A percentile compares a stretch with the other conserved stretches of the same genome.
Conservation (phyloP, 495 filamentous ascomycete species). For the Oidiodendron maius region DNA sequence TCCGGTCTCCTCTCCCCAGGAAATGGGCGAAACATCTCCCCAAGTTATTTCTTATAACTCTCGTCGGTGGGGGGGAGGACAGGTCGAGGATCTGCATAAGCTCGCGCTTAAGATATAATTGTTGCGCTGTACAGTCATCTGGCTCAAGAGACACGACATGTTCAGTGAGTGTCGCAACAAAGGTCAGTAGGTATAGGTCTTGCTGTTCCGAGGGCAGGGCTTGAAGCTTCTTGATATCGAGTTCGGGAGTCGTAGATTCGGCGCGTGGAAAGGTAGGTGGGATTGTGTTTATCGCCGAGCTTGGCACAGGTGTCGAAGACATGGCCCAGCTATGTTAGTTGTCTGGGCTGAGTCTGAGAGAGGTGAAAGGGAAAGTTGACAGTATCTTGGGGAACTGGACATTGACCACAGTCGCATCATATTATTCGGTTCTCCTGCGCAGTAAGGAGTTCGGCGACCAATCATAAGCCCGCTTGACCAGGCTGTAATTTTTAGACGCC, state of each 20-base stretch:
- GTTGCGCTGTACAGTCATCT: constrained; percentile 78
- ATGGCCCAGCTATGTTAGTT: constrained; percentile 9
- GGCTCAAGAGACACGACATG: constrained; percentile 68
- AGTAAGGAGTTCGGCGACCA: background rate
- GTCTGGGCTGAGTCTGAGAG: background rate
- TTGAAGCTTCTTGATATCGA: constrained; percentile 84
- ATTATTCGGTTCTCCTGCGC: background rate
- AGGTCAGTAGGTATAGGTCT: constrained; percentile 86
- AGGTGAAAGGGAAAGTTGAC: background rate
- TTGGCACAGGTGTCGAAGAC: constrained; percentile 18
- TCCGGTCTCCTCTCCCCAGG: constrained; percentile 82
- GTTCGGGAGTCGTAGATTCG: constrained; percentile 36
- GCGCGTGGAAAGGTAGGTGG: constrained; percentile 18
- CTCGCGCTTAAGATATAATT: constrained; percentile 84
- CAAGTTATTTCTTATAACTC: constrained; percentile 83
- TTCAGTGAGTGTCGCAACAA: constrained; percentile 75
- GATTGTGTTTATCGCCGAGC: constrained; percentile 28
- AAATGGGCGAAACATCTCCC: constrained; percentile 80
- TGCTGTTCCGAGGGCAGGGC: constrained; percentile 91
- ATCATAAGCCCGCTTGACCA: background rate
- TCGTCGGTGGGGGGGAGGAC: constrained; percentile 74
- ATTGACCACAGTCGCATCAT: background rate
- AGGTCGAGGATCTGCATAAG: constrained; percentile 86
- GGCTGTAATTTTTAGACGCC: background rate
- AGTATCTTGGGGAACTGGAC: background rate